phyloP scores from a whole-genome alignment of 805 yeast species.

The Priceomyces medius region DNA sequence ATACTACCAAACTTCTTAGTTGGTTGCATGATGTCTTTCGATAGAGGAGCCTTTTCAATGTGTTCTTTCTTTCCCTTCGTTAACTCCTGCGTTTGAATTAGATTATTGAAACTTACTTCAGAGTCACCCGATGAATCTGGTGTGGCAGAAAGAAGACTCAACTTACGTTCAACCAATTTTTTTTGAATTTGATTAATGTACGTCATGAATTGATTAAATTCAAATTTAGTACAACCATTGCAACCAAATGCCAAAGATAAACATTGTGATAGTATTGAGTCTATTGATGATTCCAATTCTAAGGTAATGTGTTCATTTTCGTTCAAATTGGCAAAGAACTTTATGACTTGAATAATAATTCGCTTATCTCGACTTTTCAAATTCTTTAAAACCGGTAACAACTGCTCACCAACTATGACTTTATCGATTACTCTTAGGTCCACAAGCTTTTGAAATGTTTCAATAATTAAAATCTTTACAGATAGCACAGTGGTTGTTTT shows the following conservation, averaged over 20 bases:
- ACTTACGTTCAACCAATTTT: slow-evolving; percentile 17
- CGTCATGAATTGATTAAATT: slow-evolving; percentile 30
- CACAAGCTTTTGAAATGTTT: slow-evolving; percentile 58
- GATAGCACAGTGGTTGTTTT: slow-evolving; percentile 81
- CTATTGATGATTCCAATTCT: slow-evolving; percentile 29
- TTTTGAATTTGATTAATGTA: slow-evolving; percentile 22
- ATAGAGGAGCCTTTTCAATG: slow-evolving; percentile 21
- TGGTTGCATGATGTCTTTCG: slow-evolving; percentile 21
- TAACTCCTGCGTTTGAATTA: slow-evolving; percentile 29
- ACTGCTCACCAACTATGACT: slow-evolving; percentile 67
- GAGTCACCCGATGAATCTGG: not conserved
- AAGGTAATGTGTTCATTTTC: slow-evolving; percentile 34
- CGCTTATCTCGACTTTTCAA: slow-evolving; percentile 76
- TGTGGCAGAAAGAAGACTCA: slow-evolving; percentile 6
- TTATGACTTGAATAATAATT: slow-evolving; percentile 49
- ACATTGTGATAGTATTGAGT: slow-evolving; percentile 30
- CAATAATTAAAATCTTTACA: slow-evolving; percentile 68
- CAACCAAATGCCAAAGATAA: slow-evolving; percentile 37
- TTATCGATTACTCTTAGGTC: slow-evolving; percentile 65
- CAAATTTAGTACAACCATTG: slow-evolving; percentile 33
- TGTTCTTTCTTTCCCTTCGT: slow-evolving; percentile 22
- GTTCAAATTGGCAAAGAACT: slow-evolving; percentile 52
- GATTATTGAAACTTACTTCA: slow-evolving; percentile 22
- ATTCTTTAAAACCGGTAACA: slow-evolving; percentile 73
- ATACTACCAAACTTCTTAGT: not conserved